Evolutionary conservation across 768 basidiomycete genomes (phyloP).

Genomic region (Lactarius hatsudake): DNA sequence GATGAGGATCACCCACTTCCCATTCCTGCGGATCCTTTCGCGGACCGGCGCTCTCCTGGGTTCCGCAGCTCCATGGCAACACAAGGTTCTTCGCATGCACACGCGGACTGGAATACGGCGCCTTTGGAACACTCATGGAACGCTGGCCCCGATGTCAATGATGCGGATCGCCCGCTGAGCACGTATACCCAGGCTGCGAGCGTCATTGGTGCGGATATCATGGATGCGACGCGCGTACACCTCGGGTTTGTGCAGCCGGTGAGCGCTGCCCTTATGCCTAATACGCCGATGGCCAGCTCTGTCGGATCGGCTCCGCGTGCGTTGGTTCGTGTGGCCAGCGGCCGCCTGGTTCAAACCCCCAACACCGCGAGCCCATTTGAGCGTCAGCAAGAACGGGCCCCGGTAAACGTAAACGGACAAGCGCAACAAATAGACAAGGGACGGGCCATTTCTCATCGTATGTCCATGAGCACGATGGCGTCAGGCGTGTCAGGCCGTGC

Average conservation of each 20-base stretch:
- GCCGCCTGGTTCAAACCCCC: slow-evolving; percentile 53
- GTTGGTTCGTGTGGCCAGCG: slow-evolving; percentile 60
- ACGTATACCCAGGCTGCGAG: slow-evolving; percentile 53
- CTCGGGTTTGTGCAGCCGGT: slow-evolving; percentile 45
- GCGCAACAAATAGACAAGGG: slow-evolving; percentile 37
- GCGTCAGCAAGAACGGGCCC: slow-evolving; percentile 65
- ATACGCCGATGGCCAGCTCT: slow-evolving; percentile 21
- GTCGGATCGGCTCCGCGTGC: slow-evolving; percentile 39
- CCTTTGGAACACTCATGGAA: slow-evolving; percentile 19
- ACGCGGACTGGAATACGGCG: slow-evolving; percentile 29
- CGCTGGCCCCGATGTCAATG: slow-evolving; percentile 33
- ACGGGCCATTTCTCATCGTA: slow-evolving; percentile 40
- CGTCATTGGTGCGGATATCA: slow-evolving; percentile 48
- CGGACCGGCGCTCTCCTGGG: slow-evolving; percentile 49
- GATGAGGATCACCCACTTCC: slow-evolving; percentile 35
- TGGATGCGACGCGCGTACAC: slow-evolving; percentile 66
- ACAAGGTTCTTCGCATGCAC: slow-evolving; percentile 28
- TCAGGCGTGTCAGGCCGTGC: slow-evolving; percentile 69
- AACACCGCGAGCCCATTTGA: slow-evolving; percentile 40
- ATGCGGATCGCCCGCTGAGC: slow-evolving; percentile 53
- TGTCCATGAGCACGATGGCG: slow-evolving; percentile 43
- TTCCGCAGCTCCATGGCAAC: slow-evolving; percentile 33
- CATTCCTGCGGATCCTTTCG: slow-evolving; percentile 53
- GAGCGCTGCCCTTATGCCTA: slow-evolving; percentile 29
- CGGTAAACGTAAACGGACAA: slow-evolving; percentile 59